Base-by-base conservation (phyloP, 2,329 filamentous ascomycete species). In the Alternaria novae-zelandiae region DNA sequence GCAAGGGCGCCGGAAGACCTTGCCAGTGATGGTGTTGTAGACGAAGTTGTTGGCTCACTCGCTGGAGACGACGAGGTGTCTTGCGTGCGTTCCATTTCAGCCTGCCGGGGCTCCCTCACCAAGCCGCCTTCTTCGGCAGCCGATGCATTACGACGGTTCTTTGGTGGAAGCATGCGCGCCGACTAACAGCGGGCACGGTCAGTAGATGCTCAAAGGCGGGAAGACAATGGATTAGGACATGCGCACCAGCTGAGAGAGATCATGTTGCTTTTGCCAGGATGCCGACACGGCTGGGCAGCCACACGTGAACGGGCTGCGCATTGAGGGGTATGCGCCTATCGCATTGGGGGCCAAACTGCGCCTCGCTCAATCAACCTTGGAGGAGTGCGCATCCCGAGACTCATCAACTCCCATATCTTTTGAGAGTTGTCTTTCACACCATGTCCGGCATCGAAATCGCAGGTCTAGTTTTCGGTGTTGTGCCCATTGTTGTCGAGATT, bases 21-120 rank as follows among this genome's bases (percentile, higher is more conserved):
- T 17, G 36, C 9, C 5, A 0, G n/a, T 0, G 0, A 3, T 41
- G 17, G 8, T 41, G 36, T 41, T 17, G 8, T 0, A 17, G 36
- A 0, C 32, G 32, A 36, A 5, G 0, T n/a, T 0, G 15, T 36
- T n/a, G 8, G 15, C 15, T 36, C 32, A 1, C 7, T n/a, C 32
- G 32, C 32, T n/a, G 32, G 32, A 1, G 32, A 36, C 32, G 32
- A 36, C 32, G 15, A 1, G 32, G 32, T 36, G 32, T 36, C 32
- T 36, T 36, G 32, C 8, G 7, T 1, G 32, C 32, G 32, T 36
- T 36, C 32, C 32, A 9, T 36, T 36, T 9, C 32, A 36, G 15
- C 8, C 32, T 36, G 32, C 32, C 32, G 32, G 32, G 0, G 32
- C 7, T 36, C 32, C 7, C 4, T 9, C 32, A 9, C 7, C 8